Base-by-base conservation (phyloP, 345 rosid genomes). In the Hevea brasiliensis region DNA sequence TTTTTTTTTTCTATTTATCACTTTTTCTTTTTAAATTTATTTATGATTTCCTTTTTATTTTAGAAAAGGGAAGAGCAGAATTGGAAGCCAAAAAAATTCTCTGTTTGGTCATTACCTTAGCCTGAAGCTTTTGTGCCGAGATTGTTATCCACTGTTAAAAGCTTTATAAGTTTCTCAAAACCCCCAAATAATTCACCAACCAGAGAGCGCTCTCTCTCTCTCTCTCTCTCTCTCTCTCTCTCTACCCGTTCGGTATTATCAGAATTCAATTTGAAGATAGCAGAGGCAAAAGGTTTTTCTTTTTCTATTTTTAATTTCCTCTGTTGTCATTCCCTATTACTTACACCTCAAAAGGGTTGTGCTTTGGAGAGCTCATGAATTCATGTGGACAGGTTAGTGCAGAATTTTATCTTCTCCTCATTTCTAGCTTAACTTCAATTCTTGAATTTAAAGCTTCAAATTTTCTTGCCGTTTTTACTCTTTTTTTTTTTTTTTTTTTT, bases 341-440 rank as follows among this genome's bases (percentile, higher is more conserved):
- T 71, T 60, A 23, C 20, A 41, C 6, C 42, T 18, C 23, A 42
- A 11, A 61, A 68, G 35, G 69, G 44, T 69, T 61, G 15, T 59
- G 37, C 41, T 42, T 63, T 68, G 44, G 9, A 32, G 23, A 57
- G 59, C 72, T 61, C 68, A 68, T 68, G 70, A 70, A 27, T 76
- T 76, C 65, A 62, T 26, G 12, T 75, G 24, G 37, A 14, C 50
- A 64, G 71, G 74, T 76, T 56, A 44, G 74, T 64, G n/a, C 59
- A 40, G 40, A 21, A 54, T 35, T 35, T 23, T 65, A 8, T 41
- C 55, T 18, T 73, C 27, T 7, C 37, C 35, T 63, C 3, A 1
- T 12, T 61, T 17, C 18, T 9, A 32, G 37, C 37, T 32, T 32
- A 32, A 4, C 47, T 47, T 11, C 23, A 65, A 56, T 73, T 66